These are phyloP conservation scores for Fusarium marasasianum DNA, from an alignment of 2,329 filamentous ascomycete species.

Conservation along the genomic window DNA sequence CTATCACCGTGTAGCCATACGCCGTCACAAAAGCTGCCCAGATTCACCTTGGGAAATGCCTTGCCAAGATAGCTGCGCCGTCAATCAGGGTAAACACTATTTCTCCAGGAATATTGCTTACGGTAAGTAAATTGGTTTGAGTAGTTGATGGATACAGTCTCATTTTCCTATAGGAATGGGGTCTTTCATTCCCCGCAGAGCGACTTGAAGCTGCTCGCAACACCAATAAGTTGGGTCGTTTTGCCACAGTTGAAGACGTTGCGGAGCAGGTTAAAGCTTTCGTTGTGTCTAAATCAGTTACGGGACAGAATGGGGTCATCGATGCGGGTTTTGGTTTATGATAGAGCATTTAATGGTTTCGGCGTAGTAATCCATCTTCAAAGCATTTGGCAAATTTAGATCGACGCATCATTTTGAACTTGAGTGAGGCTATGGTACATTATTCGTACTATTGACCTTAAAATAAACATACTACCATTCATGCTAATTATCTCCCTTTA, in stretches of 20 bases:
- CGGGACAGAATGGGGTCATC: slow-evolving; percentile 62
- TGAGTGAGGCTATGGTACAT: too few species aligned
- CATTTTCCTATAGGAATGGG: slow-evolving; percentile 64
- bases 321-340: slow-evolving; percentile 44
- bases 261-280: slow-evolving; percentile 63
- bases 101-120: slow-evolving; percentile 62
- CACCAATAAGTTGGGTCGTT: slow-evolving; percentile 67
- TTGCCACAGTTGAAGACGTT: slow-evolving; percentile 63
- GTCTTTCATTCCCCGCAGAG: slow-evolving; percentile 66
- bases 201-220: slow-evolving; percentile 62
- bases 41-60: slow-evolving; percentile 64
- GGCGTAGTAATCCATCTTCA: too few species aligned
- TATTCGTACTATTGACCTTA: too few species aligned
- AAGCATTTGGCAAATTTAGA: too few species aligned
- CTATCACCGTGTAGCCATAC: slow-evolving; percentile 65
- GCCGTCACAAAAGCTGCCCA: slow-evolving; percentile 81
- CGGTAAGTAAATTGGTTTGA: slow-evolving; percentile 43
- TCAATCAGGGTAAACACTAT: slow-evolving; percentile 69
- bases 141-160: neutral
- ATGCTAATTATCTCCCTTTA: too few species aligned
- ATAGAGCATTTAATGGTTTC: accelerated
- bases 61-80: slow-evolving; percentile 63
- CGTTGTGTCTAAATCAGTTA: slow-evolving; percentile 58
- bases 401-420: too few species aligned
- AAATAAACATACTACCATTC: too few species aligned